Base-by-base conservation (phyloP, 257 asterid genomes). In the Solanum pennellii region DNA sequence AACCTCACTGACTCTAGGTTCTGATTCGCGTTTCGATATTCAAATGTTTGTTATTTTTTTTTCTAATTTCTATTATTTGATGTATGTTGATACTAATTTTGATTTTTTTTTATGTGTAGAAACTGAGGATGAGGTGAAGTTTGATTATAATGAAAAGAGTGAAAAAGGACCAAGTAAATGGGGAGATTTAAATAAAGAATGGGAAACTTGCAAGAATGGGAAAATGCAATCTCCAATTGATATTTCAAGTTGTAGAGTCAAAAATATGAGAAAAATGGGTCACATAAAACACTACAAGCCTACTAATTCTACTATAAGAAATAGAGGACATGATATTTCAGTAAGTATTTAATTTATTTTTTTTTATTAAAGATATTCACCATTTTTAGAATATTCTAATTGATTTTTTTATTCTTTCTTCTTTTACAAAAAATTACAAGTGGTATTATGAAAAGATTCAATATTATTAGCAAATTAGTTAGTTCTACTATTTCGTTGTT, bases 301-400 rank as follows among this genome's bases (percentile, higher is more conserved):
- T 21, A 44, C 88, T 41, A 88, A 92, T 87, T 97, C 98, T 31
- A 90, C 90, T 12, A 35, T 92, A 83, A 90, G 7, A 80, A 94
- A 95, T 47, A 88, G 96, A 91, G 98, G 98, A 72, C 98, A 94
- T 75, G 98, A 92, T 23, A 92, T 95, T 2, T 91, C 94, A 33
- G 97, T 94, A 91, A 86, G 89, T 39, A 16, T 69, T 14, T 0
- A 9, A 14, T 15, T 0, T 5, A 37, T 5, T 37, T 37, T 5
- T n/a, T 39, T 20, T 18, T 18, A 14, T 56, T 14, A 69, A 69
- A 69, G 21, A 15, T 69, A 27, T 69, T 69, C 42, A 15, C 42
- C 41, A 69, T 69, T 15, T 69, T 69, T 69, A 69, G 41, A 29
- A 68, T 68, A 68, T 68, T 66, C 35, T 66, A 66, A 25, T 65